phyloP scores from a whole-genome alignment of 1,139 yeast species.

The Scheffersomyces titani region DNA sequence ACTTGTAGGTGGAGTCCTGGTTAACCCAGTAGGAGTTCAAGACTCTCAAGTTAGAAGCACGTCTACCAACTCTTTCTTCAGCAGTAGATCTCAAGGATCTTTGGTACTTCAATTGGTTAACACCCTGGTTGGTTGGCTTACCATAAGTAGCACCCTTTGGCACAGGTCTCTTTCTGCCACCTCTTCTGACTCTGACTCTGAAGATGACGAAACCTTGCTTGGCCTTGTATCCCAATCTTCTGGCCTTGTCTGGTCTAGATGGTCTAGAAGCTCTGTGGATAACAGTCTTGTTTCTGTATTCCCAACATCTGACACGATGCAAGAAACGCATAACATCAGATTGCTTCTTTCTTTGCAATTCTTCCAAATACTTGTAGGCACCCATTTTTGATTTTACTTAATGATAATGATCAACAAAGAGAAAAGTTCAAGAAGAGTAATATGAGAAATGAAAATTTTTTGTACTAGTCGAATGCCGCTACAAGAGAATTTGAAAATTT shows the following conservation, averaged over 20 bases:
- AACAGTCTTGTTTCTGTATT: slow-evolving; percentile 98
- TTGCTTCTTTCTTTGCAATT: slow-evolving; percentile 99
- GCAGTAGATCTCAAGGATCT: slow-evolving; percentile 97
- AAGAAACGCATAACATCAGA: slow-evolving; percentile 99
- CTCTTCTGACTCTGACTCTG: slow-evolving; percentile 99
- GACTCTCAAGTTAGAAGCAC: slow-evolving; percentile 98
- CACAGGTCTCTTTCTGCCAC: slow-evolving; percentile 99
- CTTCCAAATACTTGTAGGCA: slow-evolving; percentile 99
- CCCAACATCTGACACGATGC: slow-evolving; percentile 99
- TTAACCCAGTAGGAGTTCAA: slow-evolving; percentile 99
- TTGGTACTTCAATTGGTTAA: slow-evolving; percentile 98
- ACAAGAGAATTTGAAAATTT: not conserved
- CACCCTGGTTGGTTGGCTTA: slow-evolving; percentile 99
- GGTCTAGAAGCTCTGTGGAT: slow-evolving; percentile 99
- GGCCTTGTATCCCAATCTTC: slow-evolving; percentile 99
- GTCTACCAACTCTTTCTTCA: slow-evolving; percentile 99
- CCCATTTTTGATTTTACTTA: slow-evolving; percentile 63
- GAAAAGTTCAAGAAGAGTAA: slow-evolving; percentile 4
- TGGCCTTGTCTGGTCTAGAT: slow-evolving; percentile 99
- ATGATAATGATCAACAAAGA: slow-evolving; percentile 15
- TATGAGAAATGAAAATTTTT: not conserved
- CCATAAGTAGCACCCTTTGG: slow-evolving; percentile 99
- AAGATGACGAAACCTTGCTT: slow-evolving; percentile 98
- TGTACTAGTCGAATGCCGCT: not conserved
- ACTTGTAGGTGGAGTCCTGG: slow-evolving; percentile 99